Evolutionary conservation across 2,329 filamentous ascomycete species (phyloP), one percentile per base, ranked within the genome.

Genomic region (Colletotrichum orbiculare): DNA sequence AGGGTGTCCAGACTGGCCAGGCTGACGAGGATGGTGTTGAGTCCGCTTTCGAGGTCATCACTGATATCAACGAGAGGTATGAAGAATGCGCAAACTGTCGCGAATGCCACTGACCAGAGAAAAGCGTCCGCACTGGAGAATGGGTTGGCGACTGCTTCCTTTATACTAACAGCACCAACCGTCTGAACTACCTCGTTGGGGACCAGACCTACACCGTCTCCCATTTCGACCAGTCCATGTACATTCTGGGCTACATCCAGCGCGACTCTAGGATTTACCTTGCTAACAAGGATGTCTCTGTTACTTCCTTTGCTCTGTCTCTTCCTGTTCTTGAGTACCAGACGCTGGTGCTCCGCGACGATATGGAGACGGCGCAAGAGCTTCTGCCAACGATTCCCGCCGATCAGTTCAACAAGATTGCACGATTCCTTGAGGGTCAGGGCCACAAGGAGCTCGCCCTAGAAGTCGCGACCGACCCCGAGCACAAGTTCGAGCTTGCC

Each of bases 111-210:
- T 25, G 25, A 25, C 25, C 25, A 25, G 62, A 64, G 39, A 49
- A 59, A 67, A 93, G 90, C 69, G 94, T 98, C 55, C 91, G 93
- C 69, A 97, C 95, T 17, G 96, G 95, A 71, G 92, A 97, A 81
- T 99, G 96, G 96, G 92, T 99, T 62, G 96, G 96, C 68, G 96
- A 99, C 81, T 97, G 95, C 82, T 97, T 99, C 85, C 94, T 98
- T 77, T 99, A 98, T 85, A 97, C 96, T 60, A 98, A 97, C 84
- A 92, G 87, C 77, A 97, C 94, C 9, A 97, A 98, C 84, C 92
- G 96, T 67, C 85, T 99, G 66, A 98, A 98, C 83, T 98, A 98
- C 81, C 88, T 99, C 25, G 95, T 99, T 12, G 96, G 96, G 69
- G 96, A 98, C 79, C 94, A 98, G 81, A 97, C 94, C 12, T 97